These are phyloP conservation scores for Xylaria sp. DNA, from an alignment of 2,329 filamentous ascomycete genomes.

Conservation along the genomic window DNA sequence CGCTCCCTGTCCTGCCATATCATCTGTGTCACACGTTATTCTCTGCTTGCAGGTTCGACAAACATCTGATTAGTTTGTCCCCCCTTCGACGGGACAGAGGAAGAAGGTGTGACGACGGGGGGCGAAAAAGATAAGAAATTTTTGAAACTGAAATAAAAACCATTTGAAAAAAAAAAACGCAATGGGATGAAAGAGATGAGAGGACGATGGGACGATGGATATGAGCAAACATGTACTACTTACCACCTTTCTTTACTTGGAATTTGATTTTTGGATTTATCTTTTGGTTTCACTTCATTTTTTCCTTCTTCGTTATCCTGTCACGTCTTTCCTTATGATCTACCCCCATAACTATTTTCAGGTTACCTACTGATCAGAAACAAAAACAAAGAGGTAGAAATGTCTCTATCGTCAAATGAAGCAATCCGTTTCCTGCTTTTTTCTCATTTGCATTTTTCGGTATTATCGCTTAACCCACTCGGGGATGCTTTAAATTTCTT, in stretches of 20 bases:
- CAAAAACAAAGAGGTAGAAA: neutral
- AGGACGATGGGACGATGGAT: slow-evolving; percentile 13
- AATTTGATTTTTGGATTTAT: too few species aligned
- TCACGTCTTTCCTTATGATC: neutral
- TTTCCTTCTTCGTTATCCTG: neutral
- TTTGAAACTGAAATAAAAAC: neutral
- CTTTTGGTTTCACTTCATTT: neutral
- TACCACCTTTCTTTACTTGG: neutral
- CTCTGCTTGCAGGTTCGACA: slow-evolving; percentile 5
- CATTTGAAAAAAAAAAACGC: neutral
- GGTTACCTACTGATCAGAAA: neutral
- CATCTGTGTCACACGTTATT: neutral
- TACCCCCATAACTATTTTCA: neutral
- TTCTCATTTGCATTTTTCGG: neutral
- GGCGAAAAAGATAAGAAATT: neutral
- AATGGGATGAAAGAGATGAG: slow-evolving; percentile 11
- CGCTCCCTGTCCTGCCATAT: neutral
- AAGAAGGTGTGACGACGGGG: neutral
- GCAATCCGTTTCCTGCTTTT: neutral
- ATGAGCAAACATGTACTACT: slow-evolving; percentile 27
- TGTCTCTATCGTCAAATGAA: neutral
- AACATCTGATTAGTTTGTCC: neutral
- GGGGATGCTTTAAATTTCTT: neutral
- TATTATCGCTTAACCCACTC: too few species aligned
- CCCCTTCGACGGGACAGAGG: neutral